These are phyloP conservation scores for Aspergillus viridinutans DNA, from an alignment of 2,329 filamentous ascomycete species.

Conservation along the genomic window DNA sequence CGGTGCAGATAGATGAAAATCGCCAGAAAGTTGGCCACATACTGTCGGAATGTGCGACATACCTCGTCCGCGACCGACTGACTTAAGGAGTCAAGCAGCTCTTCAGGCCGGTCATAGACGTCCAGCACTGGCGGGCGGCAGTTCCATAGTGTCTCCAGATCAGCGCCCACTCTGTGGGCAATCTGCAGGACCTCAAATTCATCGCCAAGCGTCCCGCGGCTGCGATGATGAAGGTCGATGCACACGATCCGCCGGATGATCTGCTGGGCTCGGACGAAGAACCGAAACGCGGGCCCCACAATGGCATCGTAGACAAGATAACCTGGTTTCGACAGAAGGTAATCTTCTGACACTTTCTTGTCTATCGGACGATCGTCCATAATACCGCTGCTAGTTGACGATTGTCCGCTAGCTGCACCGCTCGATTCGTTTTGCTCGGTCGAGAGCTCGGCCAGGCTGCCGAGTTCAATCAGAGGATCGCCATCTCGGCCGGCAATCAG, in stretches of 20 bases:
- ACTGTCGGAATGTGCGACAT: conserved; percentile 31
- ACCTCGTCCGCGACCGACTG: conserved; percentile 23
- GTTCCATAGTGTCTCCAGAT: conserved; percentile 34
- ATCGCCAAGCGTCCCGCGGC: conserved; percentile 33
- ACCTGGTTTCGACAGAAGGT: conserved; percentile 21
- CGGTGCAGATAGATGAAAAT: conserved; percentile 35
- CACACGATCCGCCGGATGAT: conserved; percentile 31
- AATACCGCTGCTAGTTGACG: conserved; percentile 1
- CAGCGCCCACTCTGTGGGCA: conserved; percentile 32
- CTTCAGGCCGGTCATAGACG: conserved; percentile 26
- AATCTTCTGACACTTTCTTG: conserved; percentile 13
- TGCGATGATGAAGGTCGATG: conserved; percentile 37
- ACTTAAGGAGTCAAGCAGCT: conserved; percentile 22
- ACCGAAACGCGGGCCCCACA: conserved; percentile 29
- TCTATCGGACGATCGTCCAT: conserved; percentile 1
- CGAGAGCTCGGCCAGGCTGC: conserved; percentile 14
- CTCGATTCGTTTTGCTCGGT: background rate
- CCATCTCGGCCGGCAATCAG: conserved; percentile 34
- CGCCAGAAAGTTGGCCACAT: conserved; percentile 33
- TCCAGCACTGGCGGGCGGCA: conserved; percentile 29
- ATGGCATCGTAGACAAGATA: conserved; percentile 31
- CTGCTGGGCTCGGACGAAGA: conserved; percentile 32
- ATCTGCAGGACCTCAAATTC: conserved; percentile 38
- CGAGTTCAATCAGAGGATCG: conserved; percentile 28
- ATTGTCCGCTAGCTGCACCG: background rate